A percentile compares a stretch with the other conserved stretches of the same genome.
These are phyloP conservation scores for Lanmaoa rubissima DNA, from an alignment of 768 basidiomycete genomes.

Conservation along the genomic window DNA sequence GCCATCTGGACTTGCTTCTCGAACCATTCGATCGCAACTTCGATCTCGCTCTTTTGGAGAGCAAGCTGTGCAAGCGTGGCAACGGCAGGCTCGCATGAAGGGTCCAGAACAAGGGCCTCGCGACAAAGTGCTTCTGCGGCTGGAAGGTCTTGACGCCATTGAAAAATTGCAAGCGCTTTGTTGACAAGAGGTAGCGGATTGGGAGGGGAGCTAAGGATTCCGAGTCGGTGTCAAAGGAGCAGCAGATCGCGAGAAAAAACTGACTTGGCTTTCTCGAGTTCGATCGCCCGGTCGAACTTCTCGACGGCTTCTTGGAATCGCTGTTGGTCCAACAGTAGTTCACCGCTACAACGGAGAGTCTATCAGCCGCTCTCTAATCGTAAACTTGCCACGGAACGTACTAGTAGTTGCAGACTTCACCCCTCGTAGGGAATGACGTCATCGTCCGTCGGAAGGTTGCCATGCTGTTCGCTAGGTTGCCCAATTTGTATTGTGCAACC, in stretches of 20 bases:
- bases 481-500: constrained; percentile 94
- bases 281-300: constrained; percentile 89
- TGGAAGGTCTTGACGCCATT: constrained; percentile 89
- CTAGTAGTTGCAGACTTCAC: constrained; percentile 96
- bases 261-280: constrained; percentile 78
- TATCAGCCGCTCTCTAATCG: not conserved
- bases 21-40: constrained; percentile 85
- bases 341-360: constrained; percentile 57
- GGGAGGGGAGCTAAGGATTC: constrained; percentile 41
- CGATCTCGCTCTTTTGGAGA: constrained; percentile 87
- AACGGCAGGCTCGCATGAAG: constrained; percentile 95
- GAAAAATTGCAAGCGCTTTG: constrained; percentile 95
- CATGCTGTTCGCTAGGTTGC: constrained; percentile 77
- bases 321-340: constrained; percentile 89
- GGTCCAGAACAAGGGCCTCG: constrained; percentile 85
- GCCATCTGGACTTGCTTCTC: constrained; percentile 80
- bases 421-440: constrained; percentile 78
- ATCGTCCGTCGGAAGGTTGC: constrained; percentile 86
- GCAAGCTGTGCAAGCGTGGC: constrained; percentile 93
- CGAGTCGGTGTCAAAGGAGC: not conserved
- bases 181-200: constrained; percentile 96
- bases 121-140: constrained; percentile 82
- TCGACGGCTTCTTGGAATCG: constrained; percentile 86
- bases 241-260: constrained; percentile 9
- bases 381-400: constrained; percentile 36